Conservation (phyloP, 768 basidiomycete species). For the Kwoniella pini region DNA sequence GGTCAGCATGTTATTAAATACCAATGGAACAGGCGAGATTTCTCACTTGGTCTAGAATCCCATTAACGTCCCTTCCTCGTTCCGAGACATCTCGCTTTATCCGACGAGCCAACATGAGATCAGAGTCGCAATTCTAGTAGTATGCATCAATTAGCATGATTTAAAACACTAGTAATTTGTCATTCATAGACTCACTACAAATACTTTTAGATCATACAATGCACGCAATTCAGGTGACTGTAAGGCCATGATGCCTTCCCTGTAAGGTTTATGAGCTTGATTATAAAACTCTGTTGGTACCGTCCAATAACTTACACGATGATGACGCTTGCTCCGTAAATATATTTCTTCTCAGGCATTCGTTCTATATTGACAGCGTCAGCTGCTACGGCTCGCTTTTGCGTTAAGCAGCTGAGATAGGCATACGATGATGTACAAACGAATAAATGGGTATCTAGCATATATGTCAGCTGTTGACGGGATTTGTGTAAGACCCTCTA, state of each 20-base stretch:
- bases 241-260: constrained; percentile 89
- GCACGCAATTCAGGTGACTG: constrained; percentile 74
- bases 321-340: constrained; percentile 90
- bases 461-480: background rate
- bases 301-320: constrained; percentile 59
- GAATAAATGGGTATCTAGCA: constrained; percentile 89
- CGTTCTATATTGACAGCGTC: constrained; percentile 35
- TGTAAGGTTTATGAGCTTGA: constrained; percentile 3
- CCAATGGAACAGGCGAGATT: background rate
- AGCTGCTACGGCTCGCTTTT: background rate
- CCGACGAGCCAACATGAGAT: constrained; percentile 93
- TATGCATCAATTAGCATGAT: background rate
- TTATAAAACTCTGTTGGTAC: constrained; percentile 51
- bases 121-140: constrained; percentile 65
- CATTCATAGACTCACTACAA: constrained; percentile 33
- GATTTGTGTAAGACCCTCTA: background rate
- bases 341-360: constrained; percentile 64
- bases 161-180: background rate
- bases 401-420: constrained; percentile 55
- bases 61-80: constrained; percentile 78
- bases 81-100: constrained; percentile 85
- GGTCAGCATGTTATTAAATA: too few species aligned
- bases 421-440: constrained; percentile 82
- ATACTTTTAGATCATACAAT: constrained; percentile 85
- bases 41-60: constrained; percentile 76